Conservation (phyloP, 352 stramenopile genomes). For the Phytophthora crassamura region DNA sequence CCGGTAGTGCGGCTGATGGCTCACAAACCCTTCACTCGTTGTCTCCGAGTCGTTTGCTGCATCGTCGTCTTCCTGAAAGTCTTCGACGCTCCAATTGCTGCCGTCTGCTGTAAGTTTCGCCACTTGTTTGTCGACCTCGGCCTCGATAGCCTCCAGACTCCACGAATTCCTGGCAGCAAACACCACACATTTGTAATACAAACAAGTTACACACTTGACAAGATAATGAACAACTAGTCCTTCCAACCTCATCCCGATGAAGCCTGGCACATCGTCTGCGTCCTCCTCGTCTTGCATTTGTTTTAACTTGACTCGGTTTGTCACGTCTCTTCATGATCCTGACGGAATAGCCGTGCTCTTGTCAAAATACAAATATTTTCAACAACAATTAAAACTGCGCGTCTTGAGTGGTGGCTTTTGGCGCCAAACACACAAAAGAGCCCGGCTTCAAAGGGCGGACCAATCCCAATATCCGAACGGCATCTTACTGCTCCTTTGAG, state of each 20-base stretch:
- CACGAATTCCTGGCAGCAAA: constrained; percentile 24
- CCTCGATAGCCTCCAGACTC: constrained; percentile 39
- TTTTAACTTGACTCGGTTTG: background rate
- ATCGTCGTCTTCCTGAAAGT: constrained; percentile 26
- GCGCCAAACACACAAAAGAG: constrained; percentile 25
- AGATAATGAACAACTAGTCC: background rate
- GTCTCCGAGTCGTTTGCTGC: constrained; percentile 12
- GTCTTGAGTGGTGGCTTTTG: constrained; percentile 18
- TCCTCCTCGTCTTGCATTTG: constrained; percentile 25
- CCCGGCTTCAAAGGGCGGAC: constrained; percentile 11
- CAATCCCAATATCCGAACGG: constrained; percentile 8
- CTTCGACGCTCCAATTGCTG: constrained; percentile 14
- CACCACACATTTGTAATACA: background rate
- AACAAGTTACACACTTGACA: background rate
- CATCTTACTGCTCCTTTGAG: background rate
- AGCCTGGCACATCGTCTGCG: constrained; percentile 34
- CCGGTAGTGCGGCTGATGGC: constrained; percentile 52
- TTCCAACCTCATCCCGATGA: constrained; percentile 43
- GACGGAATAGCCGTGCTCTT: too few species aligned
- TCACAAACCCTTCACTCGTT: constrained; percentile 45
- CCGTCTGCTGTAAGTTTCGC: constrained; percentile 14
- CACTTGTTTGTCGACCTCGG: constrained; percentile 36
- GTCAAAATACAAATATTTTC: too few species aligned
- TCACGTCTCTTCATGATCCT: constrained; percentile 20
- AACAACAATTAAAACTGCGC: too few species aligned